phyloP scores from a whole-genome alignment of 2,329 filamentous ascomycete genomes.

The Lachnellula hyalina region DNA sequence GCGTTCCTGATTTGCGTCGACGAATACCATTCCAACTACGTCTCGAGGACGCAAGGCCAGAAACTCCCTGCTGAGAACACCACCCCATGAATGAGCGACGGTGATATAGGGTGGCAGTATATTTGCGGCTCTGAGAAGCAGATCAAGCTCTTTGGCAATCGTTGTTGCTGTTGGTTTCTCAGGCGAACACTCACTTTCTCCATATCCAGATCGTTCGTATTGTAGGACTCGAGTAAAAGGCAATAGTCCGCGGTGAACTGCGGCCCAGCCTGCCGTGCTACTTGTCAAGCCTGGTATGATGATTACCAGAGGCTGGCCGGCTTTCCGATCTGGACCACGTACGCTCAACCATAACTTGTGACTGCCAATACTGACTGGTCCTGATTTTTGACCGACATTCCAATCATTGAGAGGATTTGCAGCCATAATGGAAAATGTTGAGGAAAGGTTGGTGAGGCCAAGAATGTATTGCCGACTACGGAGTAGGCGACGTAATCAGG shows the following conservation, averaged over 20 bases:
- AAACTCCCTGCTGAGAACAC: constrained; percentile 12
- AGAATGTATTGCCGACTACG: no score
- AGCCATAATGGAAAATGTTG: not conserved
- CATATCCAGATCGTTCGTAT: constrained; percentile 23
- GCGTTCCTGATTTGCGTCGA: constrained; percentile 8
- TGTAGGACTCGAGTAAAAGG: constrained; percentile 17
- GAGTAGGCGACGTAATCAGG: no score
- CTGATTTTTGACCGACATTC: not conserved
- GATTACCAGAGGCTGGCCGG: constrained; percentile 15
- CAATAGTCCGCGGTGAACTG: constrained; percentile 14
- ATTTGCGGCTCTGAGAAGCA: constrained; percentile 3
- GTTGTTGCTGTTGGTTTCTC: not conserved
- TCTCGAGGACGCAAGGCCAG: constrained; percentile 6
- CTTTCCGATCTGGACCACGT: constrained; percentile 19
- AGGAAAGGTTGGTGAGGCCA: not conserved
- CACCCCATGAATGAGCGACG: constrained; percentile 11
- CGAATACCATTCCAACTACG: constrained; percentile 9
- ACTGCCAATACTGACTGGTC: constrained; percentile 13
- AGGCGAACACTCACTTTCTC: constrained; percentile 6
- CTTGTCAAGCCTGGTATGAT: constrained; percentile 20
- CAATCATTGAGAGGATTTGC: not conserved
- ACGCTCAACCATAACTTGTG: constrained; percentile 18
- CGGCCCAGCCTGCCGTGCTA: constrained; percentile 16
- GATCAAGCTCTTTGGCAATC: constrained; percentile 6
- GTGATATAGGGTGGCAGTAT: constrained; percentile 7